Percentiles rank a stretch among this genome's conserved stretches.
Conservation (phyloP, 768 basidiomycete species). For the Tulasnella sp. region DNA sequence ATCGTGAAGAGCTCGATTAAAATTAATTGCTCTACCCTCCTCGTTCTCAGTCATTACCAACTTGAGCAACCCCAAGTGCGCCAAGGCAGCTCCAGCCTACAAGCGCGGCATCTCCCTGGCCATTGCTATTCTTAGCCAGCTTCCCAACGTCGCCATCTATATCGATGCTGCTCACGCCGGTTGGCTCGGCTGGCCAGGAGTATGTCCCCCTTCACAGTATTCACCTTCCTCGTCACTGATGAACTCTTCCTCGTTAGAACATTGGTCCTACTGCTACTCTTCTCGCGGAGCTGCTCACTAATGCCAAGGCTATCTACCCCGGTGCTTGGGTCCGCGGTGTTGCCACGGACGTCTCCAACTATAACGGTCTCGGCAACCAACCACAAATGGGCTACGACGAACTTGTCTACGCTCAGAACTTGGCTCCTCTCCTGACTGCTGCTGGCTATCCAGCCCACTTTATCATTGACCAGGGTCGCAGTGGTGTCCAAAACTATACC, state of each 20-base stretch:
- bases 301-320: slow-evolving; percentile 35
- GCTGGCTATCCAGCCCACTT: slow-evolving; percentile 39
- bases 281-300: slow-evolving; percentile 35
- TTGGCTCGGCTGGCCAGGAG: slow-evolving; percentile 37
- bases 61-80: slow-evolving; percentile 33
- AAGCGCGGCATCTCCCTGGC: slow-evolving; percentile 32
- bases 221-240: neutral
- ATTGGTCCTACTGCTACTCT: slow-evolving; percentile 35
- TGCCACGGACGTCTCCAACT: slow-evolving; percentile 37
- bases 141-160: slow-evolving; percentile 36
- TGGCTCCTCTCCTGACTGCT: slow-evolving; percentile 36
- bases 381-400: slow-evolving; percentile 38
- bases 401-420: slow-evolving; percentile 35
- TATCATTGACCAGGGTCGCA: slow-evolving; percentile 40
- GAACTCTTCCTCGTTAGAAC: slow-evolving; percentile 33
- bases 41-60: neutral
- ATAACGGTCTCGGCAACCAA: slow-evolving; percentile 36
- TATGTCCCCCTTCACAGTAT: neutral
- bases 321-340: slow-evolving; percentile 35
- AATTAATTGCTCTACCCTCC: slow-evolving; percentile 28
- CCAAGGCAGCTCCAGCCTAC: slow-evolving; percentile 34
- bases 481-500: slow-evolving; percentile 34
- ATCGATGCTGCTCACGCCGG: slow-evolving; percentile 39
- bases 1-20: neutral
- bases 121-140: slow-evolving; percentile 34